These are phyloP conservation scores for Tremellales sp. DNA, from an alignment of 1,284 basidiomycete species.

Conservation along the genomic window DNA sequence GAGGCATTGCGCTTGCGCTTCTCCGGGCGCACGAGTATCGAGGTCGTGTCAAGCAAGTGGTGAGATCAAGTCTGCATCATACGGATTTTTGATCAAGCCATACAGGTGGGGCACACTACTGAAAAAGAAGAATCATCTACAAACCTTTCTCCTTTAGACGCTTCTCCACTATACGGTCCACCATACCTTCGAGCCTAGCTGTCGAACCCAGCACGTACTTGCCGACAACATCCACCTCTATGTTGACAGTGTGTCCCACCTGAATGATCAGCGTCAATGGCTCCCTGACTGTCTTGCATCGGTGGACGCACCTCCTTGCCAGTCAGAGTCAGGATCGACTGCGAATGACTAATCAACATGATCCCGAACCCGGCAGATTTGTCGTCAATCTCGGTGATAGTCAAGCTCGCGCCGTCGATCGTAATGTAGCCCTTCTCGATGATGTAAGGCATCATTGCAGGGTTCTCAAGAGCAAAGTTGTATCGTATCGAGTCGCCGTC, in stretches of 20 bases:
- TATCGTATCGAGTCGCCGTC: slow-evolving; percentile 87
- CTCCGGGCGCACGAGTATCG: too few relatives aligned
- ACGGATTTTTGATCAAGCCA: neutral
- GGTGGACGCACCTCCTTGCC: slow-evolving; percentile 54
- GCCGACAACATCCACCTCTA: slow-evolving; percentile 62
- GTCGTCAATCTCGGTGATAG: slow-evolving; percentile 79
- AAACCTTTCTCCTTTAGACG: slow-evolving; percentile 50
- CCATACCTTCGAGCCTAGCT: slow-evolving; percentile 57
- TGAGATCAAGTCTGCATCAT: neutral
- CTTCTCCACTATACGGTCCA: slow-evolving; percentile 69
- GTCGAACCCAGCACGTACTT: slow-evolving; percentile 65
- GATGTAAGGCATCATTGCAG: slow-evolving; percentile 69
- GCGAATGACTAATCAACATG: slow-evolving; percentile 94
- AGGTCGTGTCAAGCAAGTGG: too few relatives aligned
- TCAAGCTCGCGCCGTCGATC: slow-evolving; percentile 91
- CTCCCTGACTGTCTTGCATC: neutral
- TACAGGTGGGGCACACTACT: too few relatives aligned
- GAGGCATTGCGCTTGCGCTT: too few relatives aligned
- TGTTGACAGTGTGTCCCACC: slow-evolving; percentile 78
- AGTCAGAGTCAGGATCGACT: slow-evolving; percentile 78
- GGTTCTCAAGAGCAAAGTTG: slow-evolving; percentile 65
- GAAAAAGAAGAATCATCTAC: neutral
- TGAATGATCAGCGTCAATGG: neutral
- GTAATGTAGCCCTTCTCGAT: slow-evolving; percentile 96
- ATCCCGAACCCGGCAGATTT: slow-evolving; percentile 63